phyloP scores from a whole-genome alignment of 2,329 filamentous ascomycete genomes.

The Xylariales sp. region DNA sequence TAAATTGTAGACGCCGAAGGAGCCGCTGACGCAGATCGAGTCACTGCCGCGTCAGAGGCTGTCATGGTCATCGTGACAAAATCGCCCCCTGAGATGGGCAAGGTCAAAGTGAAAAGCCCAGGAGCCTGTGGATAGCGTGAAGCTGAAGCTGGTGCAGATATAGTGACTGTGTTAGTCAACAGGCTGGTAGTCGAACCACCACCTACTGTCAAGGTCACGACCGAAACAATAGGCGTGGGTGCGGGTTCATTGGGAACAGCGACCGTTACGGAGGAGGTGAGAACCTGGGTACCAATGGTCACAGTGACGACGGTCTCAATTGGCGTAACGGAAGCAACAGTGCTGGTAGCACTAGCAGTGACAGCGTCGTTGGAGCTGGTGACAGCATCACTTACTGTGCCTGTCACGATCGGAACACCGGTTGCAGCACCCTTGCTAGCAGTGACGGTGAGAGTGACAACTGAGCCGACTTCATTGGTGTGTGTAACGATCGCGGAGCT shows the following conservation, averaged over 20 bases:
- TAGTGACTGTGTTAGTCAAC: constrained; percentile 12
- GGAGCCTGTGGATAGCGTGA: too few species aligned
- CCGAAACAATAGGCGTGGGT: constrained; percentile 1
- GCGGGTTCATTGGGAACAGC: constrained; percentile 1
- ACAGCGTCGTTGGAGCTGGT: constrained; percentile 7
- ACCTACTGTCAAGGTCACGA: constrained; percentile 1
- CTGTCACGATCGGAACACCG: constrained; percentile 7
- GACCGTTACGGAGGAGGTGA: constrained; percentile 4
- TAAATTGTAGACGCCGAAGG: constrained; percentile 1
- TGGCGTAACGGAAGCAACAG: not conserved
- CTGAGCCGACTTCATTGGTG: constrained; percentile 6
- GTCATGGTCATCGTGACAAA: constrained; percentile 15
- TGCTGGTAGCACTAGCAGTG: constrained; percentile 4
- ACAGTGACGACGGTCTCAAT: constrained; percentile 15
- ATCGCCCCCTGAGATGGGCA: constrained; percentile 7
- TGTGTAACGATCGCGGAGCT: constrained; percentile 5
- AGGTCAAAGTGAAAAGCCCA: constrained; percentile 8
- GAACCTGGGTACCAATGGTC: constrained; percentile 2
- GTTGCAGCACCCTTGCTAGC: constrained; percentile 5
- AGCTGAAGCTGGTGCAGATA: too few species aligned
- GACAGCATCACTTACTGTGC: constrained; percentile 1
- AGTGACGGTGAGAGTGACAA: constrained; percentile 7
- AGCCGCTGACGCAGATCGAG: constrained; percentile 11
- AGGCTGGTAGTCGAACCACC: constrained; percentile 9
- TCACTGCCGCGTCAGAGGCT: constrained; percentile 13